Base-by-base conservation (phyloP, 2,329 filamentous ascomycete genomes). In the Daldinia sp. region DNA sequence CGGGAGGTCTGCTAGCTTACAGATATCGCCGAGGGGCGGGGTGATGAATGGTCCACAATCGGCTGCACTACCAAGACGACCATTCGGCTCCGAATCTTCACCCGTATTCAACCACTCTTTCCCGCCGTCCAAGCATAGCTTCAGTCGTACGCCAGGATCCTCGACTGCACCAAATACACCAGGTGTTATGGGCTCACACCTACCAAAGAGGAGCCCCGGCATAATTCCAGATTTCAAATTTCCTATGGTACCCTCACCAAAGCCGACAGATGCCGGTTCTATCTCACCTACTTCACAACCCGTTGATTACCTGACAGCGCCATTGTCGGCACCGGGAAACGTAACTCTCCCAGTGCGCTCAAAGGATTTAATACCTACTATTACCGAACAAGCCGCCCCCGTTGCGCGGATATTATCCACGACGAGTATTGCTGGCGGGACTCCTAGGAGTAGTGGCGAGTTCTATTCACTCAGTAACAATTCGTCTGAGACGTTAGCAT, bases 391-490 rank as follows among this genome's bases (percentile, higher is more conserved):
- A 70, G 79, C 83, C 11, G 81, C 85, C 21, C 87, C 89, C 0
- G 83, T 87, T 15, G 85, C 89, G 4, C 83, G 90, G 51, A 87
- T 96, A 52, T 82, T 96, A 54, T 92, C 93, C 2, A 89, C 90
- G 29, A 89, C 90, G 13, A 96, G 92, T 70, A 82, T 91, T 68
- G 86, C 86, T 63, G 87, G 86, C 55, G 89, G 87, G 3, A 98
- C 94, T 25, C 93, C 93, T 21, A 85, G 95, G 70, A 97, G 92
- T 67, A 99, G 95, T 74, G 91, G 91, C 55, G 95, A 99, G 73
- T 96, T 98, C 72, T 98, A 97, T 76, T 94, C 94, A 0, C 80
- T 94, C 75, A 97, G 94, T 80, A 97, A 98, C 75, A 90, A 97
- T 73, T 98, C 95, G 5, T 92, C 91, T 13, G 95, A 99, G 76